Evolutionary conservation across 2,329 filamentous ascomycete genomes (phyloP).

Genomic region (Aphanocladium album): DNA sequence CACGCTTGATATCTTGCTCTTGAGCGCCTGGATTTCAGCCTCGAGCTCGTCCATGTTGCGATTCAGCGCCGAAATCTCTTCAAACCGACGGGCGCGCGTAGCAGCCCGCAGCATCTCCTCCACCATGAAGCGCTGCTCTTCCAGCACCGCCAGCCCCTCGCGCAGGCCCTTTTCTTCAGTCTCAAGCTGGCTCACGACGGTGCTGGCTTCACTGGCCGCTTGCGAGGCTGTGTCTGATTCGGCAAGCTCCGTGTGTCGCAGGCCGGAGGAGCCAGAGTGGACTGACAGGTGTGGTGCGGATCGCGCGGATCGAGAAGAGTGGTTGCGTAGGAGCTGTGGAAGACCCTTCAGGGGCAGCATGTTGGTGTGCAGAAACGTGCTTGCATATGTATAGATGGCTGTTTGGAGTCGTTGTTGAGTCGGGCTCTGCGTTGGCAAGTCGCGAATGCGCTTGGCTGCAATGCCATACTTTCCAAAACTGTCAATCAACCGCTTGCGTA

Average conservation of each 20-base stretch:
- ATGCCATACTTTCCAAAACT: constrained; percentile 84
- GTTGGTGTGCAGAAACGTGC: constrained; percentile 77
- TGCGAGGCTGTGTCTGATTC: constrained; percentile 42
- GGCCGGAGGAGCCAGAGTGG: constrained; percentile 32
- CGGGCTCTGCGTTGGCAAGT: constrained; percentile 66
- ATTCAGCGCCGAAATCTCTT: constrained; percentile 76
- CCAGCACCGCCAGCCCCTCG: constrained; percentile 75
- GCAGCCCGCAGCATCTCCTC: constrained; percentile 78
- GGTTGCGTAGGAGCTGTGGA: constrained; percentile 56
- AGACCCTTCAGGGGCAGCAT: constrained; percentile 82
- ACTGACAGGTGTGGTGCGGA: constrained; percentile 28
- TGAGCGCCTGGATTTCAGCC: constrained; percentile 66
- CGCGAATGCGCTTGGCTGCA: constrained; percentile 74
- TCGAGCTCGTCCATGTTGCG: constrained; percentile 79
- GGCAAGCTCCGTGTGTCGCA: constrained; percentile 44
- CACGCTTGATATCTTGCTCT: constrained; percentile 58
- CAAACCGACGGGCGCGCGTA: constrained; percentile 71
- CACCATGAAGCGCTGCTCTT: constrained; percentile 89
- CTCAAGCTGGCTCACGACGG: constrained; percentile 58
- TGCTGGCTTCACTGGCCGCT: constrained; percentile 46
- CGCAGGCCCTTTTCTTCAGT: constrained; percentile 77
- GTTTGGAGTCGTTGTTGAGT: constrained; percentile 73
- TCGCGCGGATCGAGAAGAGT: constrained; percentile 28
- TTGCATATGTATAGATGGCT: constrained; percentile 76
- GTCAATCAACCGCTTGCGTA: constrained; percentile 83